phyloP scores from a whole-genome alignment of 2,329 filamentous ascomycete genomes.

The Apiospora phragmitis region DNA sequence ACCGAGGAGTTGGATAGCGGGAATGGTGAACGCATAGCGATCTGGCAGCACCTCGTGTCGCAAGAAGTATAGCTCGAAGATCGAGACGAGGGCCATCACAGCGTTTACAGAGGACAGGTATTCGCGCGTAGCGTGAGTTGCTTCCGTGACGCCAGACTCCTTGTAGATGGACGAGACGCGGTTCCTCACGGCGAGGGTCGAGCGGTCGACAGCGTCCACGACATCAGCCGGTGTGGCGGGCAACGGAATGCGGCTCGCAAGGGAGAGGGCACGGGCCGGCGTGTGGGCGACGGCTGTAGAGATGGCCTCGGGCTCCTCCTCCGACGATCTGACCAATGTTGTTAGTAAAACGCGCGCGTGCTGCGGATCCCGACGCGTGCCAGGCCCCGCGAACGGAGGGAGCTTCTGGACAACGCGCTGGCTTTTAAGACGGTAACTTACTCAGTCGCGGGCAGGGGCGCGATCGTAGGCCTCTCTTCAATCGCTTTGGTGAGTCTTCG shows the following conservation, averaged over 20 bases:
- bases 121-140: constrained; percentile 66
- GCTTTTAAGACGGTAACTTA: constrained; percentile 42
- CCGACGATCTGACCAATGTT: constrained; percentile 44
- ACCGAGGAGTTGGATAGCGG: constrained; percentile 56
- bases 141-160: constrained; percentile 66
- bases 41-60: constrained; percentile 70
- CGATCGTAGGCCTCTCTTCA: constrained; percentile 69
- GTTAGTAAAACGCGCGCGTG: constrained; percentile 53
- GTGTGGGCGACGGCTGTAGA: constrained; percentile 50
- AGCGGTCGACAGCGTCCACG: constrained; percentile 73
- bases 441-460: constrained; percentile 60
- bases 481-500: constrained; percentile 41
- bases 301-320: constrained; percentile 23
- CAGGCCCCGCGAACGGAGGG: not conserved
- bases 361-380: constrained; percentile 40
- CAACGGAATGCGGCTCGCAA: constrained; percentile 66
- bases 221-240: constrained; percentile 80
- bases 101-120: constrained; percentile 70
- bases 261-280: constrained; percentile 52
- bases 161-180: constrained; percentile 65
- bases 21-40: constrained; percentile 72
- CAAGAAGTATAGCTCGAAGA: constrained; percentile 71
- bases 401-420: not conserved
- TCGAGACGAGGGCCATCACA: constrained; percentile 67
- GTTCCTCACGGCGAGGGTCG: constrained; percentile 64